These are phyloP conservation scores for Tothia fuscella DNA, from an alignment of 2,329 filamentous ascomycete species.

Conservation along the genomic window DNA sequence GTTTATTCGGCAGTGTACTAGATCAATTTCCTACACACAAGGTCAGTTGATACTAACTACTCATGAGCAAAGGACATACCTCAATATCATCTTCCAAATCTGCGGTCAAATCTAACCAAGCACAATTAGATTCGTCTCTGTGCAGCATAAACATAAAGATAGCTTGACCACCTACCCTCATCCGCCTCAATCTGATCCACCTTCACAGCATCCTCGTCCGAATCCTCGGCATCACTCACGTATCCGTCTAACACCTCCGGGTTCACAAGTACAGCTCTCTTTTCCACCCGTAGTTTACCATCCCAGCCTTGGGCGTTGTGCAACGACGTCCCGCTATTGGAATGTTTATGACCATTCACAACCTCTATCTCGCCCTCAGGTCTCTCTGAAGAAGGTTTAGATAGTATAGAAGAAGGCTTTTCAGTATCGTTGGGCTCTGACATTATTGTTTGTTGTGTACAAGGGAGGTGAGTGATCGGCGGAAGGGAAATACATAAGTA, in stretches of 20 bases:
- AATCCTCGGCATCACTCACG: slow-evolving; percentile 71
- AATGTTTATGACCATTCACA: slow-evolving; percentile 4
- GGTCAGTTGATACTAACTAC: slow-evolving; percentile 12
- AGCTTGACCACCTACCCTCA: slow-evolving; percentile 57
- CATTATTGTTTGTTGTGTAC: too few species aligned
- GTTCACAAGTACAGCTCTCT: slow-evolving; percentile 57
- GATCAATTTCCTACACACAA: slow-evolving; percentile 82
- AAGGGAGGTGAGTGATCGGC: too few species aligned
- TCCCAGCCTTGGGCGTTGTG: slow-evolving; percentile 53
- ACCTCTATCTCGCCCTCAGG: too few species aligned
- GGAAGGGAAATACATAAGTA: too few species aligned
- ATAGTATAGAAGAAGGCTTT: too few species aligned
- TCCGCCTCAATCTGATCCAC: slow-evolving; percentile 70
- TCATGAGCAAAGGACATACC: slow-evolving; percentile 15
- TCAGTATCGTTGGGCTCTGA: too few species aligned
- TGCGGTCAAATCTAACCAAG: slow-evolving; percentile 45
- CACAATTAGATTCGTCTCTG: slow-evolving; percentile 7
- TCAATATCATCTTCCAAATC: slow-evolving; percentile 44
- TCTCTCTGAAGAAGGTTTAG: too few species aligned
- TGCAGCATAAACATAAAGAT: not conserved
- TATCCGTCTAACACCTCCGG: slow-evolving; percentile 74
- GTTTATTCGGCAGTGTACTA: slow-evolving; percentile 73
- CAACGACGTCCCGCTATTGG: slow-evolving; percentile 7
- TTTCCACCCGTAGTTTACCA: slow-evolving; percentile 66
- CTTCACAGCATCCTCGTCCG: slow-evolving; percentile 56